A percentile compares a stretch with the other conserved stretches of the same genome.
phyloP scores from a whole-genome alignment of 495 filamentous ascomycete species.

The Paragyromitra xinjiangensis region DNA sequence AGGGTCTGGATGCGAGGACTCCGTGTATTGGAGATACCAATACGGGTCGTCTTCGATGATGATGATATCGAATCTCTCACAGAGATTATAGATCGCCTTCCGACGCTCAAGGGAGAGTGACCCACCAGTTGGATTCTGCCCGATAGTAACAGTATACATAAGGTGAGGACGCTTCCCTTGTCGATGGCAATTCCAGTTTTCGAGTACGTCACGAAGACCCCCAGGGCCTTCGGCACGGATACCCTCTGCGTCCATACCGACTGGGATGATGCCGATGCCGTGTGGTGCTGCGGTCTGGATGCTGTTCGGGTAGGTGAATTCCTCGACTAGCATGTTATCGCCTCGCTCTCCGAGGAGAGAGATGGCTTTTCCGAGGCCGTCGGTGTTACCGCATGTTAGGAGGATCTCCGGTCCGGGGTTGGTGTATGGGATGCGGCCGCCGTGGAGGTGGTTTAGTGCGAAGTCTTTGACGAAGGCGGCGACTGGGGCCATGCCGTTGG shows the following conservation, averaged over 20 bases:
- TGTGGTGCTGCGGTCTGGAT: constrained; percentile 71
- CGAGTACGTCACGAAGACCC: constrained; percentile 78
- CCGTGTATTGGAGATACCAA: constrained; percentile 84
- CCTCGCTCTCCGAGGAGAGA: constrained; percentile 70
- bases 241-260: constrained; percentile 79
- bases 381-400: constrained; percentile 80
- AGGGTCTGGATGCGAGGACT: constrained; percentile 16
- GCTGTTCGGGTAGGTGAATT: constrained; percentile 80
- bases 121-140: constrained; percentile 88
- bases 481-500: constrained; percentile 78
- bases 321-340: constrained; percentile 77
- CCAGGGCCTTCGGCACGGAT: constrained; percentile 74
- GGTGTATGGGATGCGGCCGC: constrained; percentile 75
- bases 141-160: constrained; percentile 92
- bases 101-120: constrained; percentile 74
- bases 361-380: constrained; percentile 80
- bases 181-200: constrained; percentile 78
- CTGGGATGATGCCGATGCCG: constrained; percentile 74
- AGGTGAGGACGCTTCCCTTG: constrained; percentile 78
- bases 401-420: constrained; percentile 75
- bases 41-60: constrained; percentile 97
- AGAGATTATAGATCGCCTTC: constrained; percentile 80
- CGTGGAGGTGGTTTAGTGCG: constrained; percentile 77
- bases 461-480: constrained; percentile 80
- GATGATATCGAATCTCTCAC: constrained; percentile 84